A percentile compares a stretch with the other conserved stretches of the same genome.
Evolutionary conservation across 1,139 yeast genomes (phyloP).

Genomic region (Hansenula lynferdii): DNA sequence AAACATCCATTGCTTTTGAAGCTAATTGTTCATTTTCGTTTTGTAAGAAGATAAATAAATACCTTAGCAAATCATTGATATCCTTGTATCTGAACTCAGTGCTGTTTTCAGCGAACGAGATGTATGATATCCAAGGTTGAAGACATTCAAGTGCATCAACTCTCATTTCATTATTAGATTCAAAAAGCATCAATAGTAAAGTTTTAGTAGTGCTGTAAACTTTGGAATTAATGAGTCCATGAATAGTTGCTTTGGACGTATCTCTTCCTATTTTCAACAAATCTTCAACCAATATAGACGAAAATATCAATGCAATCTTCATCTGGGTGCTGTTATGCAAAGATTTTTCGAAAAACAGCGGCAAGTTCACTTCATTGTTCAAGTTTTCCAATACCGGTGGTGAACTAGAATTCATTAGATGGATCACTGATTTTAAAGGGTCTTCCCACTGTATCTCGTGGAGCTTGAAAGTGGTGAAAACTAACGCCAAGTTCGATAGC

Average conservation of each 20-base stretch:
- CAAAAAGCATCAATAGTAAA: conserved; percentile 10
- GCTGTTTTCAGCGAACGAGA: conserved; percentile 34
- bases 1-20: conserved; percentile 19
- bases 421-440: conserved; percentile 32
- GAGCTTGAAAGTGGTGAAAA: conserved; percentile 36
- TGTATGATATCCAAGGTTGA: conserved; percentile 36
- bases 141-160: conserved; percentile 9
- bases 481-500: conserved; percentile 49
- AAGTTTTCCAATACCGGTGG: conserved; percentile 4
- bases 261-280: conserved; percentile 32
- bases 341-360: conserved; percentile 18
- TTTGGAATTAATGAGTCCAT: conserved; percentile 26
- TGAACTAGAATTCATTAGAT: conserved; percentile 17
- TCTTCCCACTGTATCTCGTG: conserved; percentile 31
- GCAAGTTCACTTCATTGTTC: conserved; percentile 19
- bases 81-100: conserved; percentile 33
- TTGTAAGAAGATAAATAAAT: conserved; percentile 23
- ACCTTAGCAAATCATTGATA: conserved; percentile 28
- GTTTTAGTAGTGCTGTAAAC: conserved; percentile 25
- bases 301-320: conserved; percentile 30
- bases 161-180: conserved; percentile 7
- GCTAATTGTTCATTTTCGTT: conserved; percentile 10
- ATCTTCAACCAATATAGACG: conserved; percentile 56
- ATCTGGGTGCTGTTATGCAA: conserved; percentile 2
- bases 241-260: conserved; percentile 24